phyloP scores from a whole-genome alignment of 257 asterid species.

The Przewalskia tangutica region DNA sequence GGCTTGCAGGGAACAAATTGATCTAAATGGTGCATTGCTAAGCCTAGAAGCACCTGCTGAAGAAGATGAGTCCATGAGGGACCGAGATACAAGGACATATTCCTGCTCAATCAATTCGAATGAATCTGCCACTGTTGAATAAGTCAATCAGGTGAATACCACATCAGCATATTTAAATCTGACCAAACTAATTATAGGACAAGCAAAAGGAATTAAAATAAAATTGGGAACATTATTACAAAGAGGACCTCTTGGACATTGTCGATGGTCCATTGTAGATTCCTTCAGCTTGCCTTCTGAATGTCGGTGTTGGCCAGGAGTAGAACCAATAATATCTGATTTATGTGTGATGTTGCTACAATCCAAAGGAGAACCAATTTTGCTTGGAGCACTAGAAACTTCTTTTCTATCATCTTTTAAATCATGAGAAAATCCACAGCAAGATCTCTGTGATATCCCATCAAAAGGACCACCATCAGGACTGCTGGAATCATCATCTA shows the following conservation, averaged over 20 bases:
- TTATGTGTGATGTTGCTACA: slow-evolving; percentile 13
- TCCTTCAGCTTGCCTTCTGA: slow-evolving; percentile 51
- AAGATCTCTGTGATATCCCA: slow-evolving; percentile 39
- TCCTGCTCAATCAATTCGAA: slow-evolving; percentile 69
- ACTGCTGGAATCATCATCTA: slow-evolving; percentile 51
- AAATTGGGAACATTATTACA: not conserved
- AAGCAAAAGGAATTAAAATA: not conserved
- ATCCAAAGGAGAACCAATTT: not conserved
- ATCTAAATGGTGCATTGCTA: slow-evolving; percentile 37
- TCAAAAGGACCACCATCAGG: slow-evolving; percentile 34
- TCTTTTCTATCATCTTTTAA: slow-evolving; percentile 34
- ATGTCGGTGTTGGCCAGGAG: slow-evolving; percentile 13
- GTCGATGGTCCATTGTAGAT: slow-evolving; percentile 36
- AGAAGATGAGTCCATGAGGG: slow-evolving; percentile 53
- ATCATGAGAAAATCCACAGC: slow-evolving; percentile 54
- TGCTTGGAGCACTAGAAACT: slow-evolving; percentile 20
- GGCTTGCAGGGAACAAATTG: slow-evolving; percentile 36
- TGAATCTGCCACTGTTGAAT: slow-evolving; percentile 48
- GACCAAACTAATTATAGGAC: not conserved
- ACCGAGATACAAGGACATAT: slow-evolving; percentile 68
- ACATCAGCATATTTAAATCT: not conserved
- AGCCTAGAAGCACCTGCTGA: slow-evolving; percentile 42
- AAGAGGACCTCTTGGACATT: slow-evolving; percentile 39
- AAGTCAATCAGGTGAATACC: slow-evolving; percentile 18
- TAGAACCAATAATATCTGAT: slow-evolving; percentile 18